Evolutionary conservation across 2,329 filamentous ascomycete species (phyloP).

Genomic region (Beauveria asiatica): DNA sequence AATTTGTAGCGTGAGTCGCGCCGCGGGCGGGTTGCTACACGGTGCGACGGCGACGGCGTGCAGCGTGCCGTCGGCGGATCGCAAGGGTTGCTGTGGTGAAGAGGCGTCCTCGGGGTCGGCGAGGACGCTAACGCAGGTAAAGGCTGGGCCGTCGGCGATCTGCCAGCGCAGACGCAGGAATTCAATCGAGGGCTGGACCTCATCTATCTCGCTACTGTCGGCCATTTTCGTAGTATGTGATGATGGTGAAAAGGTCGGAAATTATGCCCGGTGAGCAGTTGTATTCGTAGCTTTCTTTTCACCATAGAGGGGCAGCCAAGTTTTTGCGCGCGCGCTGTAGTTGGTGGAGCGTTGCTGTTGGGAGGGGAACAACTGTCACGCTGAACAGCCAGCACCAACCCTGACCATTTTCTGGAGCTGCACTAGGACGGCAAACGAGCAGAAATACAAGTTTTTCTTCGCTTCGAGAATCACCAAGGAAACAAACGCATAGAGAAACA

Average conservation of each 20-base stretch:
- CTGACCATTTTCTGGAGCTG: too few species aligned
- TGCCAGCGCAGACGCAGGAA: conserved; percentile 6
- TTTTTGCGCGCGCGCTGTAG: background rate
- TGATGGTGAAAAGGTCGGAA: background rate
- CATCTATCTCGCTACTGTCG: background rate
- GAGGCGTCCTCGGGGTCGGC: background rate
- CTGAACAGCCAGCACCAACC: background rate
- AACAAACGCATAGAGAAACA: too few species aligned
- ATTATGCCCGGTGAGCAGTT: background rate
- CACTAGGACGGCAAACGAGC: too few species aligned
- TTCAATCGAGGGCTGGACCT: background rate
- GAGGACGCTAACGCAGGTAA: background rate
- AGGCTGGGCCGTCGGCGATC: background rate
- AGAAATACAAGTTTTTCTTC: too few species aligned
- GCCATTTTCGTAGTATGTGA: background rate
- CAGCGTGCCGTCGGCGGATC: background rate
- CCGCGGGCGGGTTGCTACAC: background rate
- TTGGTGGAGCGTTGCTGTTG: background rate
- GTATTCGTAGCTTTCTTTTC: background rate
- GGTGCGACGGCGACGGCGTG: background rate
- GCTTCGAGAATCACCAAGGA: too few species aligned
- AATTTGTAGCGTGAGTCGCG: background rate
- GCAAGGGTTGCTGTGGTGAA: background rate
- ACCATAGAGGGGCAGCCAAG: background rate
- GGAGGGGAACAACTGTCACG: background rate